Base-by-base conservation (phyloP, 257 asterid genomes). In the Misopates orontium region DNA sequence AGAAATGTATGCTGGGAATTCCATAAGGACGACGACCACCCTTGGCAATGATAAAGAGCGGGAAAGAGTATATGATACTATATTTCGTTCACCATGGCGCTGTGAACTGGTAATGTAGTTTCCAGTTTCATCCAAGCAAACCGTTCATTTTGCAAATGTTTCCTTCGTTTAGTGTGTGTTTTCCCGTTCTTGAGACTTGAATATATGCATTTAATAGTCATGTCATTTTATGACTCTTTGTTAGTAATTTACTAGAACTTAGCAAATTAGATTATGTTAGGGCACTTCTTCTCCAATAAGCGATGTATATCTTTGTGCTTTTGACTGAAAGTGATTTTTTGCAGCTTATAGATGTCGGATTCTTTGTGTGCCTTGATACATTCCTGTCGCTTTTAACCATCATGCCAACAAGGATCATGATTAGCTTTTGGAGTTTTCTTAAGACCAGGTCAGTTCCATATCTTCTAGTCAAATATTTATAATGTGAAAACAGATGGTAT, bases 61-160 rank as follows among this genome's bases (percentile, higher is more conserved):
- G 36, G 93, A 90, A 73, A 88, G 96, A 71, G 96, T 94, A 56
- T 94, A 94, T 76, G 97, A 94, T 74, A 90, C 98, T 64, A 90
- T 94, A 75, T 90, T 94, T 75, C 95, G 81, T 70, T 77, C 88
- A 83, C 99, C 99, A 44, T 94, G 99, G 99, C 86, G 99, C 69
- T 86, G 96, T 75, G 99, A 94, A 82, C 89, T 90, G 95, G 99
- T 94, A 83, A n/a, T 79, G 70, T 60, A 42, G 72, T 50, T 78
- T 31, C 57, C 70, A 56, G 23, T 28, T 52, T 50, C n/a, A n/a
- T n/a, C n/a, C n/a, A n/a, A n/a, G n/a, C n/a, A n/a, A n/a, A n/a
- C n/a, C n/a, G n/a, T n/a, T n/a, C n/a, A n/a, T n/a, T n/a, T n/a
- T n/a, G n/a, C n/a, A n/a, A n/a, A n/a, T n/a, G n/a, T n/a, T 49